phyloP scores from a whole-genome alignment of 306 rosid genomes.

The Aeschynomene evenia region DNA sequence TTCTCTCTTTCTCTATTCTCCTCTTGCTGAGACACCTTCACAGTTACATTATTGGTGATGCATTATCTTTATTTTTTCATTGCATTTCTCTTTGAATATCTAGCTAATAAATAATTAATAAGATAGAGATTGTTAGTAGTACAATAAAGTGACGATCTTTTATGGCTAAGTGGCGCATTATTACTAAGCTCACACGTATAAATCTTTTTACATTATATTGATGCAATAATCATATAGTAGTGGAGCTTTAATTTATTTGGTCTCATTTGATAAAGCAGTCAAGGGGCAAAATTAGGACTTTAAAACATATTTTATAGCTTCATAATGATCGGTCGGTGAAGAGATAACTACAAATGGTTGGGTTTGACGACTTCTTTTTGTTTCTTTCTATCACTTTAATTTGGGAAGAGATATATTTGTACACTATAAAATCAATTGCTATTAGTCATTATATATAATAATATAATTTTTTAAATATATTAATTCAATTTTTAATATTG shows the following conservation, averaged over 20 bases:
- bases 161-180: slow-evolving; percentile 25
- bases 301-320: neutral
- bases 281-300: slow-evolving; percentile 1
- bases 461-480: too few relatives aligned
- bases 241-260: slow-evolving; percentile 48
- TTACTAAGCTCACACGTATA: slow-evolving; percentile 7
- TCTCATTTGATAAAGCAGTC: slow-evolving; percentile 5
- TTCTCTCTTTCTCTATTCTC: too few relatives aligned
- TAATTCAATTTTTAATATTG: too few relatives aligned
- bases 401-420: neutral
- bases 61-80: neutral
- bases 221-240: neutral
- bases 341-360: slow-evolving; percentile 15
- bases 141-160: neutral
- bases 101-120: too few relatives aligned
- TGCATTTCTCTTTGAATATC: neutral
- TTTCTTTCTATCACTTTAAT: neutral
- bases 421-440: too few relatives aligned
- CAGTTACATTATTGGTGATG: neutral
- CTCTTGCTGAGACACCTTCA: too few relatives aligned
- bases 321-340: slow-evolving; percentile 15
- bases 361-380: slow-evolving; percentile 19
- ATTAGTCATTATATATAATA: too few relatives aligned
- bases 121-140: neutral
- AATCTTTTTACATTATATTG: neutral